These are phyloP conservation scores for Botrytis fabae DNA, from an alignment of 2,329 filamentous ascomycete species.

Conservation along the genomic window DNA sequence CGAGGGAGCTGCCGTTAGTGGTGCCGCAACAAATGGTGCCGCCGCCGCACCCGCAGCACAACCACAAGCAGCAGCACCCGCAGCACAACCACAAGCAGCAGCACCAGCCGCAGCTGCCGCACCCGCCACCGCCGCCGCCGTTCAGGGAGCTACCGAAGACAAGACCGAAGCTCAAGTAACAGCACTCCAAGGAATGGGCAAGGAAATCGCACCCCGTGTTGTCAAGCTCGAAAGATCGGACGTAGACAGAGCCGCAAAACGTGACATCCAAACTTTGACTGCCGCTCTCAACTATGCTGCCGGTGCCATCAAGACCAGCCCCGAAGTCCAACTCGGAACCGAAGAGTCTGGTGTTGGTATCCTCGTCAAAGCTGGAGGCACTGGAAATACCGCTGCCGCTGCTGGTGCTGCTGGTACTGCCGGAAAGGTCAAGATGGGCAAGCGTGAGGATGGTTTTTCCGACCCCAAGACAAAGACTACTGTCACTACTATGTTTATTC, in stretches of 20 bases:
- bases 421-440: conserved; percentile 17
- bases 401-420: conserved; percentile 15
- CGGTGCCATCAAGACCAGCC: conserved; percentile 48
- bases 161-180: conserved; percentile 24
- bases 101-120: conserved; percentile 14
- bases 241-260: conserved; percentile 39
- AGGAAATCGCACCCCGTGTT: conserved; percentile 24
- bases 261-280: conserved; percentile 51
- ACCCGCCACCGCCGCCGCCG: conserved; percentile 19
- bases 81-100: conserved; percentile 14
- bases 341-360: conserved; percentile 40
- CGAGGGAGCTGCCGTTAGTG: conserved; percentile 13
- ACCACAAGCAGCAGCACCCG: conserved; percentile 15
- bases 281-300: conserved; percentile 50
- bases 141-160: conserved; percentile 18
- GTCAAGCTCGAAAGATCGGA: conserved; percentile 16
- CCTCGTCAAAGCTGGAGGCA: conserved; percentile 11
- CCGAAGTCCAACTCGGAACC: conserved; percentile 52
- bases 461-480: conserved; percentile 35
- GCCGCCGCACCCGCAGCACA: conserved; percentile 10
- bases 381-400: background rate
- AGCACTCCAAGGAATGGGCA: conserved; percentile 22
- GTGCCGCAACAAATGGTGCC: background rate
- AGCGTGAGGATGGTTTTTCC: conserved; percentile 20
- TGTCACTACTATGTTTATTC: conserved; percentile 39